Conservation (phyloP, 345 rosid genomes). For the Syzygium oleosum region DNA sequence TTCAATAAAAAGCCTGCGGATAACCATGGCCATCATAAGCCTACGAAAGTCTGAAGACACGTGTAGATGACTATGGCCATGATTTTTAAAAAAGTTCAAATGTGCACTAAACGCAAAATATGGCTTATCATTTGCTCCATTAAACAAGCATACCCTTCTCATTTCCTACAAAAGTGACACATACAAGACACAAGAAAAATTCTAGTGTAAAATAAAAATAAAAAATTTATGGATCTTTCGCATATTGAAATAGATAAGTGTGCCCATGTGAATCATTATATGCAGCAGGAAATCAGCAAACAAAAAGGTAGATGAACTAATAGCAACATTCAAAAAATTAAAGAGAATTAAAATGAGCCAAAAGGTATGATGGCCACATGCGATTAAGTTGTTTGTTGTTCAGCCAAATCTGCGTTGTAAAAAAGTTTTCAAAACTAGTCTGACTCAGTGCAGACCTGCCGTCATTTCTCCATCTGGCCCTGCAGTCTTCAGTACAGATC, state of each 20-base stretch:
- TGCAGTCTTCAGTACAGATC: slow-evolving; percentile 52
- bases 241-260: neutral
- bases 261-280: neutral
- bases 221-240: neutral
- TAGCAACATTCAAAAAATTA: neutral
- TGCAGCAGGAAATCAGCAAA: neutral
- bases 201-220: neutral
- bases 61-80: neutral
- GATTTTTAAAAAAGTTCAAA: neutral
- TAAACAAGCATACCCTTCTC: neutral
- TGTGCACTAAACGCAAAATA: neutral
- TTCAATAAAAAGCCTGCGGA: slow-evolving; percentile 65
- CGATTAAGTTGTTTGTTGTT: neutral
- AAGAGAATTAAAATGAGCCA: neutral
- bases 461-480: slow-evolving; percentile 28
- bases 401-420: neutral
- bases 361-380: neutral
- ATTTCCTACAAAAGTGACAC: neutral
- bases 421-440: neutral
- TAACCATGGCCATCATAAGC: neutral
- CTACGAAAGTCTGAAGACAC: neutral
- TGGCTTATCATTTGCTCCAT: neutral
- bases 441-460: slow-evolving; percentile 50
- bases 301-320: neutral
- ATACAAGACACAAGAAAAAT: neutral